Evolutionary conservation across 2,329 filamentous ascomycete species (phyloP), one percentile per base, ranked within the genome.

Genomic region (Aspergillus hortae): DNA sequence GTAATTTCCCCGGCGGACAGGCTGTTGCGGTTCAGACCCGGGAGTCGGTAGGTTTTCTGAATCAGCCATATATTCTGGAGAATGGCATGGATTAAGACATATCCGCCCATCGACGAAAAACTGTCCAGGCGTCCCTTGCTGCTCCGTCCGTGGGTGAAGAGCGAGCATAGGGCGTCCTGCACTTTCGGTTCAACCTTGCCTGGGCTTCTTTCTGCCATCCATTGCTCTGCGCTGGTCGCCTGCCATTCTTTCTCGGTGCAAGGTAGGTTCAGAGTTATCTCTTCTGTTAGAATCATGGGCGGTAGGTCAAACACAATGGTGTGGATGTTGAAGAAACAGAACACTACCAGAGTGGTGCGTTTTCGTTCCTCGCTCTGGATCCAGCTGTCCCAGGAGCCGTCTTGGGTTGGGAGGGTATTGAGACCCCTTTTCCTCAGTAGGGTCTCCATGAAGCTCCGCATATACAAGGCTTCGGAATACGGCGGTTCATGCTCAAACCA

Each of bases 261-360:
- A 1, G 67, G 67, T 4, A 69, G 51, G n/a, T 68, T 65, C 21
- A 69, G 33, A 0, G 57, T 54, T 12, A 68, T 44, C 25, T 69
- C 67, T 44, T 69, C 67, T 0, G 65, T 64, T 6, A 69, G 53
- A 6, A 69, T 62, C 45, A 67, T 54, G 0, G 67, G 64, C 1
- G 67, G 63, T 2, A 69, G 49, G 33, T 69, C 66, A 12, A 69
- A 69, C 2, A 69, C 65, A n/a, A 69, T 68, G 4, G 66, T 69
- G 27, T 66, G 66, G 12, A 69, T 67, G n/a, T 66, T 67, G 25
- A 68, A 62, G 50, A 64, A 75, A 57, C 55, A 71, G 38, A 66
- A 65, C 0, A 66, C 62, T n/a, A 69, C 67, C 5, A 69, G 47
- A 21, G 63, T 68, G 9, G 65, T 67, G 7, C 67, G 58, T 44